Evolutionary conservation across 208 protist genomes (phyloP).

Genomic region (Porcisia deanei): DNA sequence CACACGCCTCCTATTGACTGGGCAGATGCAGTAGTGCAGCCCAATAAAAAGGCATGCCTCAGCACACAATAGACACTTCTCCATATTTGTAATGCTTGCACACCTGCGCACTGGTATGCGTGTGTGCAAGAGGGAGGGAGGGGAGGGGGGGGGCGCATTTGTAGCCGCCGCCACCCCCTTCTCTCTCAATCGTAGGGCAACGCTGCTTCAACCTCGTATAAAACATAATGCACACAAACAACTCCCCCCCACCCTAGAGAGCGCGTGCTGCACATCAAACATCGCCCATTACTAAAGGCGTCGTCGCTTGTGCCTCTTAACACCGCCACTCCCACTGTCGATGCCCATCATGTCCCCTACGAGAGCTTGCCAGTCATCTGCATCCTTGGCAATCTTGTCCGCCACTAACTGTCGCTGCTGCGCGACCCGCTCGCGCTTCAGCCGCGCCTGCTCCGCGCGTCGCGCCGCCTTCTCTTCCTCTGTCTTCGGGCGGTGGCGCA

Average conservation of each 20-base stretch:
- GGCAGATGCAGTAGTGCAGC: no score
- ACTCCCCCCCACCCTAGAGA: no score
- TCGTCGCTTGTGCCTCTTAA: slow-evolving; percentile 11
- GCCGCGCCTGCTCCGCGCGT: slow-evolving; percentile 38
- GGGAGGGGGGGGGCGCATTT: not conserved
- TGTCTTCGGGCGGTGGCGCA: slow-evolving; percentile 44
- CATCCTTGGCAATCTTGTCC: slow-evolving; percentile 55
- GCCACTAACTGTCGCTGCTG: slow-evolving; percentile 42
- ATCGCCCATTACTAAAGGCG: slow-evolving; percentile 5
- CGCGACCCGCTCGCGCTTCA: slow-evolving; percentile 53
- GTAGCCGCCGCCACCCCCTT: not conserved
- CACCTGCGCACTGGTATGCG: not conserved
- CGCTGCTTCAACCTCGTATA: not conserved
- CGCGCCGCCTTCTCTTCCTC: slow-evolving; percentile 49
- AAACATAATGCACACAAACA: not conserved
- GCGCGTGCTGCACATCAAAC: no score
- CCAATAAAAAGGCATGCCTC: no score
- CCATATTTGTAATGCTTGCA: not conserved
- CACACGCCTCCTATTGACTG: no score
- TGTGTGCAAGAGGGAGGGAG: not conserved
- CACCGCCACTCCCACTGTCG: slow-evolving; percentile 4
- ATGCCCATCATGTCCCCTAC: slow-evolving; percentile 60
- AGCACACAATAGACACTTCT: no score
- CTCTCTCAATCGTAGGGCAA: slow-evolving; percentile 4
- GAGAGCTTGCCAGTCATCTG: slow-evolving; percentile 72